Conservation (phyloP, 2,329 filamentous ascomycete species). For the Cadophora luteo-olivacea region DNA sequence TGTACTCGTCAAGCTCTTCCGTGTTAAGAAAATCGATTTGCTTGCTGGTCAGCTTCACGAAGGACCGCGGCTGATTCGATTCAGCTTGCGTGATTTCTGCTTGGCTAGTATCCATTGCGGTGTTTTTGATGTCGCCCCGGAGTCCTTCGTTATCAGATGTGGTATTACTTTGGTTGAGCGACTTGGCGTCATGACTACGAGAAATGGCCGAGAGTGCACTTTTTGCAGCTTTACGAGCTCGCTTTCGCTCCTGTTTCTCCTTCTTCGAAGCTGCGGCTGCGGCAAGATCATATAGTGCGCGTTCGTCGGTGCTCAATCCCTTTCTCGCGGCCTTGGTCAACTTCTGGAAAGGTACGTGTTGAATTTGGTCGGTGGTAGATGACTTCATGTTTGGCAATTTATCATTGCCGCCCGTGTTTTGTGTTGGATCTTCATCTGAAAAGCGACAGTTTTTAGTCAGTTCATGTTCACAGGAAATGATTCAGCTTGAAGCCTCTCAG, state of each 20-base stretch:
- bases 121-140: background rate
- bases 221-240: background rate
- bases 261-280: background rate
- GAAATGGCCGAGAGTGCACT: background rate
- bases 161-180: background rate
- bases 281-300: background rate
- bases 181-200: background rate
- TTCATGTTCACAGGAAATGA: background rate
- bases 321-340: background rate
- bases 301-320: background rate
- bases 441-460: background rate
- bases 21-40: background rate
- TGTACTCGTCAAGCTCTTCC: background rate
- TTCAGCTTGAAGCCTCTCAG: background rate
- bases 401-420: background rate
- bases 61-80: background rate
- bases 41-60: background rate
- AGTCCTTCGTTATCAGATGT: background rate
- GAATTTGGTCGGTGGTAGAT: background rate
- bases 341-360: background rate
- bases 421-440: background rate
- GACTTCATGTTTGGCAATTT: background rate
- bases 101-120: background rate
- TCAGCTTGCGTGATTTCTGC: background rate
- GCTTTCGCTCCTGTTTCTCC: background rate